Base-by-base conservation (phyloP, 345 rosid genomes). In the Toxicodendron radicans region DNA sequence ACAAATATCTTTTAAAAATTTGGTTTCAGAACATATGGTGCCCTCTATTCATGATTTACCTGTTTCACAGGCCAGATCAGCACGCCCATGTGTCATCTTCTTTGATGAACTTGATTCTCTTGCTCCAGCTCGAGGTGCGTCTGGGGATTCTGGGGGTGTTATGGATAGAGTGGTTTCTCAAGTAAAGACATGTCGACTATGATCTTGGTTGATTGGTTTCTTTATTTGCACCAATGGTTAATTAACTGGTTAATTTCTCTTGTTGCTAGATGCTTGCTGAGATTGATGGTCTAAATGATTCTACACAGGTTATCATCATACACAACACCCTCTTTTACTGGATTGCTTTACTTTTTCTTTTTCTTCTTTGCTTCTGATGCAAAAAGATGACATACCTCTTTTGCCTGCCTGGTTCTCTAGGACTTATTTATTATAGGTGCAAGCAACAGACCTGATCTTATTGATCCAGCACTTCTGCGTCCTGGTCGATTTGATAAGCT, bases 111-210 rank as follows among this genome's bases (percentile, higher is more conserved):
- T 95, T 46, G 97, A 93, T 89, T 95, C 99, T 75, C 94, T 95
- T 72, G 99, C 98, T 87, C 99, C 98, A 52, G 99, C 99, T 73
- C 87, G 98, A 33, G 99, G 99, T 73, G 98, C 99, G 76, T 87
- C 97, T 20, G 98, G 99, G 73, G 98, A 95, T 85, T 95, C 98
- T 20, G 98, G 99, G 58, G 99, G 98, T 73, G 97, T 95, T 38
- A 95, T 93, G 99, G 99, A 95, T 67, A 82, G 97, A 84, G 99
- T 95, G 64, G 99, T 95, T 78, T 95, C 99, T 76, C 98, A 91
- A 91, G 97, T 89, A 30, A 83, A 57, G 75, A 87, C 70, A 51
- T 7, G 48, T 62, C 33, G 74, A 23, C 66, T 51, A 11, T 54
- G 10, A 24, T 68, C 68, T 79, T 17, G 32, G 24, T 45, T 20